Base-by-base conservation (phyloP, 345 rosid species). In the Euphorbia peplus region DNA sequence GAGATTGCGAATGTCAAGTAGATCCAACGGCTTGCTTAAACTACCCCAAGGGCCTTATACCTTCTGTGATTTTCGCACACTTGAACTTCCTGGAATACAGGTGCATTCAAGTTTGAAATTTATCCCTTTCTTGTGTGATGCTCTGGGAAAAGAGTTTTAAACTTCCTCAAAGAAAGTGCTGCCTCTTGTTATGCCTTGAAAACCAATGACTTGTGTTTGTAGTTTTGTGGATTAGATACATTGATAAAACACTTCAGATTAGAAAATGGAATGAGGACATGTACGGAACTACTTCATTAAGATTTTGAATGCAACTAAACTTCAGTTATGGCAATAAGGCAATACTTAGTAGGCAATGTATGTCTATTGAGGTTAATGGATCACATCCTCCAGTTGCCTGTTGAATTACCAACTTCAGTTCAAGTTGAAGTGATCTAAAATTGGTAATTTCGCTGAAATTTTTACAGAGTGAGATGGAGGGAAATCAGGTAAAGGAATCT, bases 51-150 rank as follows among this genome's bases (percentile, higher is more conserved):
- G 97, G 65, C 72, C 81, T 68, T 90, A 88, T 68, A 79, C 82
- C 81, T 90, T 95, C 79, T 82, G 86, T 80, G 89, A 82, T 78
- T 95, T 95, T 69, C 86, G 83, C 15, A 83, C 97, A 11, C 97
- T 95, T 77, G 76, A 88, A 51, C 55, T 95, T 79, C 95, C 95
- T 4, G 97, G 93, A 19, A 32, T 95, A 58, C 83, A 87, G 90
- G 99, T 90, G 72, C 60, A 42, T 32, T 61, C 14, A 2, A 39
- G 6, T 50, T 66, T 65, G 60, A 54, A 13, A 35, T 2, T 21
- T 30, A 15, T 44, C 26, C 21, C 47, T 15, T 22, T 39, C 16
- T 39, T 4, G 7, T 8, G 37, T 60, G 46, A 24, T 42, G 42
- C 52, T 22, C 42, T 26, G 32, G 30, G 42, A 50, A 2, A 30